Evolutionary conservation across 73 alveolate species (phyloP).

Genomic region (Paramecium sonneborni): DNA sequence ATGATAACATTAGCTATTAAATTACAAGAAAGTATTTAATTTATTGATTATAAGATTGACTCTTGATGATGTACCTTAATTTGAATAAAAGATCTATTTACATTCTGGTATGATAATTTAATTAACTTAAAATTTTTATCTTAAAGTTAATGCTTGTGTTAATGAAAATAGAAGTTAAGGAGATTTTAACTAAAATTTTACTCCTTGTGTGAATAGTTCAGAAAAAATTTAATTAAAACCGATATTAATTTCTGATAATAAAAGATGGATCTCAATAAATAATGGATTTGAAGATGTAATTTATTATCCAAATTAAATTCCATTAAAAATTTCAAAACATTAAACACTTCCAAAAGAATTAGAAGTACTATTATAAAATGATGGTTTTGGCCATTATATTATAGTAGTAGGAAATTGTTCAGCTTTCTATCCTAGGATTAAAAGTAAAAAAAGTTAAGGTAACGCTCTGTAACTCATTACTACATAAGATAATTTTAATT

Average conservation of each 20-base stretch:
- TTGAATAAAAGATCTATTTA: not conserved
- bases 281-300: not conserved
- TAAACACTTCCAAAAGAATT: not conserved
- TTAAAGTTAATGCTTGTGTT: not conserved
- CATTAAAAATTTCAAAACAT: not conserved
- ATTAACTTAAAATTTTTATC: not conserved
- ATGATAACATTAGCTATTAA: not conserved
- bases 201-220: not conserved
- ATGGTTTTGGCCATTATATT: not conserved
- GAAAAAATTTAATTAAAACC: not conserved
- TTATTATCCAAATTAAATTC: not conserved
- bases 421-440: not conserved
- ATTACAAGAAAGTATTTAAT: not conserved
- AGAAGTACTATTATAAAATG: not conserved
- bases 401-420: not conserved
- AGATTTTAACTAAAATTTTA: not conserved
- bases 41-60: not conserved
- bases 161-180: not conserved
- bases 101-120: not conserved
- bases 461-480: not conserved
- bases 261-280: not conserved
- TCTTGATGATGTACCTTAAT: not conserved
- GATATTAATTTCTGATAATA: not conserved
- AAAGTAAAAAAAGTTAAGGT: not conserved
- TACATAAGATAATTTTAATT: not conserved